Base-by-base conservation (phyloP, 2,329 filamentous ascomycete genomes). In the Colletotrichum sp. region DNA sequence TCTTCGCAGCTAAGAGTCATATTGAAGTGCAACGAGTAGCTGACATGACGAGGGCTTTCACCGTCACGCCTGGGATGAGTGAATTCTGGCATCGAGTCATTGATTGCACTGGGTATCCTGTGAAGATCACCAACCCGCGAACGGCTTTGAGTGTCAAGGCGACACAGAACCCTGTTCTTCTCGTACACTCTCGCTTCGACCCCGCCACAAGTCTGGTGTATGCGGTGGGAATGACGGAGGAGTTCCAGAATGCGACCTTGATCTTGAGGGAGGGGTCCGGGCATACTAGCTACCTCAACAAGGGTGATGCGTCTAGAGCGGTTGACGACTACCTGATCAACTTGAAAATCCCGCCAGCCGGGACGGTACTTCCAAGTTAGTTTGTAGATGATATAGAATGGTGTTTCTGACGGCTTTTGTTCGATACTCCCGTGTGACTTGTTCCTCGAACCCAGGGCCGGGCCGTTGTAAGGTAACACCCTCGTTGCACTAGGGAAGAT, bases 21-120 rank as follows among this genome's bases (percentile, higher is more conserved):
- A 2, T 75, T 16, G 73, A 75, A 14, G 73, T 75, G 4, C 52
- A 72, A 43, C 21, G 32, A 8, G 56, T 75, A 1, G 73, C 73
- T 3, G 73, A 75, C 2, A 73, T 73, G 73, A 75, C 73, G 7
- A 63, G 69, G 2, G 55, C 69, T 0, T 63, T 75, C 21, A 72
- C 73, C 8, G 16, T 18, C 2, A 75, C 73, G 4, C 73, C 73
- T 14, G 73, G 73, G 0, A 75, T 75, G 73, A 69, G 55, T 1
- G 69, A 68, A 9, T 75, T 75, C 5, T 75, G 73, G 73, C 73
- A 38, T 10, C 64, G 73, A 2, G 73, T 75, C 4, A 63, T 75
- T n/a, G 73, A 73, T 56, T 75, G 73, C 21, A 75, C 73, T 18
- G 73, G 73, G 5, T 75, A 75, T 7, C 73, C 73, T 9, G 73